Percentiles rank a stretch among this genome's conserved stretches.
These are phyloP conservation scores for Croton setiger DNA, from an alignment of 441 rosid species.

Conservation along the genomic window DNA sequence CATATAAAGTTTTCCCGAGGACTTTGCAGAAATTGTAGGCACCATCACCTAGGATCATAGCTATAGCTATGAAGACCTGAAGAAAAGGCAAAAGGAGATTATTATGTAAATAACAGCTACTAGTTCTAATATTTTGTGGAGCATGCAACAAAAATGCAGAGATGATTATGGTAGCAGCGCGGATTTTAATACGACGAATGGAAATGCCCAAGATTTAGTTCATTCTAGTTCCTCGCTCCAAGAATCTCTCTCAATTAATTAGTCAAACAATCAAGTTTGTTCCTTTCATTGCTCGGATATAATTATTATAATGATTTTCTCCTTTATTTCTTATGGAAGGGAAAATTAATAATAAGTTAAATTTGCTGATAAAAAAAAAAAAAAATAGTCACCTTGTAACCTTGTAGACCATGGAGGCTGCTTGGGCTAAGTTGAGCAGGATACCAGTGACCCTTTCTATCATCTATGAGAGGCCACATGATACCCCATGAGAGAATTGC, in stretches of 20 bases:
- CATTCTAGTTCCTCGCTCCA: no score
- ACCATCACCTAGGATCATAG: conserved; percentile 89
- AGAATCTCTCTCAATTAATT: no score
- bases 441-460: conserved; percentile 65
- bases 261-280: no score
- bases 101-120: background rate
- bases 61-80: conserved; percentile 83
- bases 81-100: conserved; percentile 1
- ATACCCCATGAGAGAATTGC: conserved; percentile 89
- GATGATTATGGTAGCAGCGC: no score
- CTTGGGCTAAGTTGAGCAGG: conserved; percentile 33
- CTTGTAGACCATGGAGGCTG: conserved; percentile 73
- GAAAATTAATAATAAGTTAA: no score
- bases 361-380: background rate
- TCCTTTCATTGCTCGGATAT: no score
- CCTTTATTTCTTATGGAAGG: no score
- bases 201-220: no score
- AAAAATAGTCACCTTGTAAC: conserved; percentile 56
- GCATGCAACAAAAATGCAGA: no score
- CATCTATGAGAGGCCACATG: conserved; percentile 88
- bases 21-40: conserved; percentile 76
- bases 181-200: no score
- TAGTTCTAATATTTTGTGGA: no score
- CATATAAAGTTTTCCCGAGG: conserved; percentile 53
- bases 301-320: no score